phyloP scores from a whole-genome alignment of 495 filamentous ascomycete species.

The Hypoxylon fuscum region DNA sequence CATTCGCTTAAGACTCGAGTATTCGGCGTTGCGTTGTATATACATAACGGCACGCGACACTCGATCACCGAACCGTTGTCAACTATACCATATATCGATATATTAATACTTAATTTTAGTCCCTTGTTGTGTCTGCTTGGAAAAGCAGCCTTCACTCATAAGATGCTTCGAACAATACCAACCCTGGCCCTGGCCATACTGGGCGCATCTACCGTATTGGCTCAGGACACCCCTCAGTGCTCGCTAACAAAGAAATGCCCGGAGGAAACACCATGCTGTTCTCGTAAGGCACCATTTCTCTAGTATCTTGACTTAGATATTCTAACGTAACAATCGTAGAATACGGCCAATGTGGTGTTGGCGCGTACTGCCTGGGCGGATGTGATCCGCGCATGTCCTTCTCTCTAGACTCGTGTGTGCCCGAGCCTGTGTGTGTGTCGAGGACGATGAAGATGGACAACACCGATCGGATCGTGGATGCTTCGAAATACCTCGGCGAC shows the following conservation, averaged over 20 bases:
- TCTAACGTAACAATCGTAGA: slow-evolving; percentile 62
- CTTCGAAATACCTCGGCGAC: slow-evolving; percentile 87
- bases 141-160: slow-evolving; percentile 9
- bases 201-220: slow-evolving; percentile 51
- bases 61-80: slow-evolving; percentile 9
- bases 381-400: slow-evolving; percentile 88
- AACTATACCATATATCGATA: slow-evolving; percentile 16
- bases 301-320: slow-evolving; percentile 5
- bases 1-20: slow-evolving; percentile 23
- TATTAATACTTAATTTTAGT: slow-evolving; percentile 32
- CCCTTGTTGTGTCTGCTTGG: slow-evolving; percentile 9
- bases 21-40: slow-evolving; percentile 19
- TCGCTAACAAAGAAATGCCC: slow-evolving; percentile 75
- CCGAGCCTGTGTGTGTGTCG: slow-evolving; percentile 81
- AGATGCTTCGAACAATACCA: slow-evolving; percentile 50
- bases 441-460: slow-evolving; percentile 75
- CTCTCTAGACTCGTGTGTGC: slow-evolving; percentile 84
- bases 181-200: slow-evolving; percentile 53
- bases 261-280: slow-evolving; percentile 83
- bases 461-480: slow-evolving; percentile 71
- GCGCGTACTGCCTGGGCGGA: slow-evolving; percentile 94
- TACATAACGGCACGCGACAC: slow-evolving; percentile 13
- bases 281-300: slow-evolving; percentile 67
- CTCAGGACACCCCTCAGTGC: slow-evolving; percentile 43
- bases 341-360: slow-evolving; percentile 92